These are phyloP conservation scores for Tuber melanosporum DNA, from an alignment of 495 filamentous ascomycete genomes.

Conservation along the genomic window DNA sequence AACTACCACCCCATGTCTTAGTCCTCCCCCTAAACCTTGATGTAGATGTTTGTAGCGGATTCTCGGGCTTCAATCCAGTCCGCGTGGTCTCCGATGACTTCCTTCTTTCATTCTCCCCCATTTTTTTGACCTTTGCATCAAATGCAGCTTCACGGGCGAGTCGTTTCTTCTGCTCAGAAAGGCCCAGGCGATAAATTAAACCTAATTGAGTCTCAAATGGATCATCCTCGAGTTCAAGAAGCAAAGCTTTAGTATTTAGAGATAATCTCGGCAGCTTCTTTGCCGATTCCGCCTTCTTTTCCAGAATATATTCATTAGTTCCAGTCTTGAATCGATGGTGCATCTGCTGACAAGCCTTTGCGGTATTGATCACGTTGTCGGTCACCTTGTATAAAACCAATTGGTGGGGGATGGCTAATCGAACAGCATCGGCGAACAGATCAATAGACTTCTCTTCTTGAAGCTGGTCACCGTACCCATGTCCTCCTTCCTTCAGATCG, in stretches of 20 bases:
- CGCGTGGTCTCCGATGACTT: slow-evolving; percentile 43
- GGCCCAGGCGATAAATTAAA: slow-evolving; percentile 79
- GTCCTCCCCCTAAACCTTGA: slow-evolving; percentile 41
- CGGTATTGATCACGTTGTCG: slow-evolving; percentile 81
- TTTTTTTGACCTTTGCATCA: slow-evolving; percentile 73
- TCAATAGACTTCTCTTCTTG: slow-evolving; percentile 79
- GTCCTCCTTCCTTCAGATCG: slow-evolving; percentile 68
- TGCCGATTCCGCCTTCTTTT: slow-evolving; percentile 73
- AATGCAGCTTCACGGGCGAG: slow-evolving; percentile 87
- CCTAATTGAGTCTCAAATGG: slow-evolving; percentile 96
- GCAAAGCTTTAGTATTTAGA: slow-evolving; percentile 66
- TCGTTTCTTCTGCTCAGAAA: slow-evolving; percentile 82
- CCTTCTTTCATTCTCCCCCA: slow-evolving; percentile 59
- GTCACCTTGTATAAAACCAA: slow-evolving; percentile 83
- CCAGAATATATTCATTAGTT: slow-evolving; percentile 77
- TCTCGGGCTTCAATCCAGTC: slow-evolving; percentile 43
- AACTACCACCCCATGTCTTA: slow-evolving; percentile 37
- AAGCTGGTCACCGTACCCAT: slow-evolving; percentile 57
- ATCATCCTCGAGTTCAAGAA: slow-evolving; percentile 92
- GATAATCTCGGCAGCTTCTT: slow-evolving; percentile 80
- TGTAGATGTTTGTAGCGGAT: slow-evolving; percentile 51
- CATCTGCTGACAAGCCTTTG: slow-evolving; percentile 81
- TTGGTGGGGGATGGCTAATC: slow-evolving; percentile 87
- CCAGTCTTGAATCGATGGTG: slow-evolving; percentile 83
- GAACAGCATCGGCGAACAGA: slow-evolving; percentile 73